These are phyloP conservation scores for Sclerotinia glacialis DNA, from an alignment of 2,329 filamentous ascomycete genomes.

Conservation along the genomic window DNA sequence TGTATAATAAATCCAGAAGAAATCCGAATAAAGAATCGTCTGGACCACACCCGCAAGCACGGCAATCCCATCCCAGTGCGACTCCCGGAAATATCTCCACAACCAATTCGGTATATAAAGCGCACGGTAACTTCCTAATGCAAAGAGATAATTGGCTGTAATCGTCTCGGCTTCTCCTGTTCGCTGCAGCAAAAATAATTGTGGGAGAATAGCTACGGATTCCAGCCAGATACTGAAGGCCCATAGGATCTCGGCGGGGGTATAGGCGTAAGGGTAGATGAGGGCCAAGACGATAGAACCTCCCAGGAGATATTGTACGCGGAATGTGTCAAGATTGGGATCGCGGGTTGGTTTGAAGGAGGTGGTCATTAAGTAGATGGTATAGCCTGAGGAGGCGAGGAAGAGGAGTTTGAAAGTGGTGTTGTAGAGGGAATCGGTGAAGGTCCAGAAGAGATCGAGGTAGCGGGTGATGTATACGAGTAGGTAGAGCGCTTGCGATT, in stretches of 20 bases:
- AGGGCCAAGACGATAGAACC: constrained; percentile 76
- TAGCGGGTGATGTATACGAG: constrained; percentile 93
- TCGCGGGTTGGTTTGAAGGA: constrained; percentile 98
- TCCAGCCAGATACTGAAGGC: constrained; percentile 98
- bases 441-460: constrained; percentile 84
- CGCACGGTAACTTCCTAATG: constrained; percentile 84
- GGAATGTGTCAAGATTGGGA: constrained; percentile 95
- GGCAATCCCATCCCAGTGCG: constrained; percentile 81
- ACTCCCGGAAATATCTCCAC: constrained; percentile 79
- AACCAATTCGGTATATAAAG: constrained; percentile 99
- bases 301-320: constrained; percentile 87
- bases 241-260: constrained; percentile 83
- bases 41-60: constrained; percentile 87
- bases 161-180: constrained; percentile 99
- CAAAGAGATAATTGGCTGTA: constrained; percentile 95
- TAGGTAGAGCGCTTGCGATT: constrained; percentile 93
- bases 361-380: constrained; percentile 96
- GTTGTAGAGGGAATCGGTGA: constrained; percentile 74
- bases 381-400: constrained; percentile 85
- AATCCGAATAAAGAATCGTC: constrained; percentile 95
- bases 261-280: constrained; percentile 83
- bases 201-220: constrained; percentile 91
- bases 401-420: constrained; percentile 95
- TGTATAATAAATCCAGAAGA: constrained; percentile 99
- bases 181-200: constrained; percentile 96